A percentile compares a stretch with the other conserved stretches of the same genome.
Evolutionary conservation across 495 filamentous ascomycete species (phyloP).

Genomic region (Penicillium maclennaniae): DNA sequence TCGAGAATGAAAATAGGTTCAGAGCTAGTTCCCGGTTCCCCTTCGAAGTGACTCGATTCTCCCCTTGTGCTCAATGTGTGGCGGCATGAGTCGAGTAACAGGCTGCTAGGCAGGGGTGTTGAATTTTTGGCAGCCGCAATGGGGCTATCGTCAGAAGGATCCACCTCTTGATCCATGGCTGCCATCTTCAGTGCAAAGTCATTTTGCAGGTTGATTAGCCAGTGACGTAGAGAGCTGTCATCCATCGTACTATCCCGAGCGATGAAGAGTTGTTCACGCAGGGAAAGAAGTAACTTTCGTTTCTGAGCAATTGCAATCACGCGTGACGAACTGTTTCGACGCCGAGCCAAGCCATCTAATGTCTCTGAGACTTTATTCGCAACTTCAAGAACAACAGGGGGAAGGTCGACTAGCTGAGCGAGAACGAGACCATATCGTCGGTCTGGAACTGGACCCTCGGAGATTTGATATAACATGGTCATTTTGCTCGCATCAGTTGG

Average conservation of each 20-base stretch:
- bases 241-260: constrained; percentile 66
- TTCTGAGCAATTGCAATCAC: constrained; percentile 54
- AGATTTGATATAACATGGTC: constrained; percentile 82
- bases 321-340: constrained; percentile 53
- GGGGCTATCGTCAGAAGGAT: constrained; percentile 7
- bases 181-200: constrained; percentile 76
- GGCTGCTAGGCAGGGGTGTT: neutral
- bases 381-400: constrained; percentile 58
- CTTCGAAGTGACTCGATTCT: too few species aligned
- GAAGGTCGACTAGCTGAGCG: constrained; percentile 71
- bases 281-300: constrained; percentile 66
- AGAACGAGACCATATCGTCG: constrained; percentile 75
- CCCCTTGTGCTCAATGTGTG: neutral
- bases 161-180: constrained; percentile 45
- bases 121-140: neutral
- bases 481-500: constrained; percentile 49
- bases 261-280: constrained; percentile 73
- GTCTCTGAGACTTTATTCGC: constrained; percentile 62
- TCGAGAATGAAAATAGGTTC: constrained; percentile 9
- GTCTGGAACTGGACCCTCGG: constrained; percentile 63
- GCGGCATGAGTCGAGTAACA: neutral
- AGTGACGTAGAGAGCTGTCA: constrained; percentile 54
- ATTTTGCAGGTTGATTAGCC: constrained; percentile 66
- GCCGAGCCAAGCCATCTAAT: constrained; percentile 51
- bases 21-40: neutral